Percentiles rank a stretch among this genome's conserved stretches.
phyloP scores from a whole-genome alignment of 176 grass and related monocot species.

The Musa schizocarpa region DNA sequence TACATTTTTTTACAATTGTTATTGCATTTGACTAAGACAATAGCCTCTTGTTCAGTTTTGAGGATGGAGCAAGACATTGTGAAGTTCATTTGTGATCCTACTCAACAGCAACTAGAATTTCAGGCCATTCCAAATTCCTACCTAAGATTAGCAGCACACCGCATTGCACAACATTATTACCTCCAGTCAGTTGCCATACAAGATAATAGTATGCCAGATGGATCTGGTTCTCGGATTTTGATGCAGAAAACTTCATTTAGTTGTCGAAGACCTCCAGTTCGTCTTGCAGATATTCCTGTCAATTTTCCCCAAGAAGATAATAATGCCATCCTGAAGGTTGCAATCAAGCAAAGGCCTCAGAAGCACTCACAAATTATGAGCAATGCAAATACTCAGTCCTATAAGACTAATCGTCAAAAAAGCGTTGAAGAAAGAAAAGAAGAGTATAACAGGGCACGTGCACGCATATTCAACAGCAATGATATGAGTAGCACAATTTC shows the following conservation, averaged over 20 bases:
- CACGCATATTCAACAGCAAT: conserved; percentile 78
- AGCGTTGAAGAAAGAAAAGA: conserved; percentile 98
- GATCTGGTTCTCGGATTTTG: conserved; percentile 66
- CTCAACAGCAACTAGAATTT: conserved; percentile 45
- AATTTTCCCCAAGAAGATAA: conserved; percentile 70
- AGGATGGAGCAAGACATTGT: conserved; percentile 94
- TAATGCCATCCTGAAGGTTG: conserved; percentile 50
- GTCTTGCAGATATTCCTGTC: conserved; percentile 74
- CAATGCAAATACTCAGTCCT: conserved; percentile 25
- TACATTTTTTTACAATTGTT: neutral
- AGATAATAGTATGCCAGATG: conserved; percentile 65
- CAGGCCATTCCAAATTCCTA: conserved; percentile 70
- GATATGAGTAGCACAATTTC: conserved; percentile 11
- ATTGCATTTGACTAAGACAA: conserved; percentile 2
- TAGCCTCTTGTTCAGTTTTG: conserved; percentile 48
- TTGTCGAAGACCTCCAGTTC: conserved; percentile 45
- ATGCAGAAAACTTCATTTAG: conserved; percentile 42
- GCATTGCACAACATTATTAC: conserved; percentile 81
- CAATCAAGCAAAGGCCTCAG: conserved; percentile 87
- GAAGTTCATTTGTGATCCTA: conserved; percentile 72
- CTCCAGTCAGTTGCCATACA: conserved; percentile 71
- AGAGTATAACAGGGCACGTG: conserved; percentile 89
- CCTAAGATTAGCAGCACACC: conserved; percentile 79
- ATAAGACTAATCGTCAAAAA: conserved; percentile 57
- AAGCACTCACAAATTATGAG: conserved; percentile 38